Evolutionary conservation across 2,329 filamentous ascomycete species (phyloP).

Genomic region (Phoma herbarum): DNA sequence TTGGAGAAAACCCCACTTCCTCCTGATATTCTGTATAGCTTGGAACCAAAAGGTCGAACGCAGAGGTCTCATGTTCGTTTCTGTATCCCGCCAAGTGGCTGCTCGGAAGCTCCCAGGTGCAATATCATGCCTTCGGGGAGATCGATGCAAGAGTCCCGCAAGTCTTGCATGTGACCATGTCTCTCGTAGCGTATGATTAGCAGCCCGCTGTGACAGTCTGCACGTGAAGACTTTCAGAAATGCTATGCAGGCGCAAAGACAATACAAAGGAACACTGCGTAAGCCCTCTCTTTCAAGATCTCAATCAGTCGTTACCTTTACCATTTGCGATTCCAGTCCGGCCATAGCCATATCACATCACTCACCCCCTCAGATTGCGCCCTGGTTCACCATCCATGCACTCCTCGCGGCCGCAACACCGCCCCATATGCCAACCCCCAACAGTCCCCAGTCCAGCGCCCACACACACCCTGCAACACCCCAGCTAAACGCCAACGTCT

Average conservation of each 20-base stretch:
- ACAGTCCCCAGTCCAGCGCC: constrained; percentile 23
- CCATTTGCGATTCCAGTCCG: too few relatives aligned
- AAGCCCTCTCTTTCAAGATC: not conserved
- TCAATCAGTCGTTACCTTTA: not conserved
- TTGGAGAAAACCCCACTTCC: too few relatives aligned
- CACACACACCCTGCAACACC: constrained; percentile 28
- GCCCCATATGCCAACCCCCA: constrained; percentile 17
- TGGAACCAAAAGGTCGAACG: too few relatives aligned
- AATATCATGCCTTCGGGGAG: too few relatives aligned
- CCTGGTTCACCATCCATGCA: constrained; percentile 9
- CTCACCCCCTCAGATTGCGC: not conserved
- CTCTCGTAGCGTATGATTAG: not conserved
- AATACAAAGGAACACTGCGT: not conserved
- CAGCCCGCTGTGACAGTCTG: not conserved
- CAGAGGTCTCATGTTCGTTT: too few relatives aligned
- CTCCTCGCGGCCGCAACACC: constrained; percentile 10
- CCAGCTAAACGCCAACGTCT: constrained; percentile 34
- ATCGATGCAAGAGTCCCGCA: not conserved
- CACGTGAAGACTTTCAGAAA: not conserved
- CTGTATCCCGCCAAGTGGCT: too few relatives aligned
- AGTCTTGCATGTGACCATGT: not conserved
- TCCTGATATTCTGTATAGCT: too few relatives aligned
- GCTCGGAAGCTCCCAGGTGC: too few relatives aligned
- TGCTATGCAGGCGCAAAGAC: not conserved
- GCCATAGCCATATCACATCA: too few relatives aligned